Conservation (phyloP, 306 rosid genomes). For the Herpetospermum pedunculosum region DNA sequence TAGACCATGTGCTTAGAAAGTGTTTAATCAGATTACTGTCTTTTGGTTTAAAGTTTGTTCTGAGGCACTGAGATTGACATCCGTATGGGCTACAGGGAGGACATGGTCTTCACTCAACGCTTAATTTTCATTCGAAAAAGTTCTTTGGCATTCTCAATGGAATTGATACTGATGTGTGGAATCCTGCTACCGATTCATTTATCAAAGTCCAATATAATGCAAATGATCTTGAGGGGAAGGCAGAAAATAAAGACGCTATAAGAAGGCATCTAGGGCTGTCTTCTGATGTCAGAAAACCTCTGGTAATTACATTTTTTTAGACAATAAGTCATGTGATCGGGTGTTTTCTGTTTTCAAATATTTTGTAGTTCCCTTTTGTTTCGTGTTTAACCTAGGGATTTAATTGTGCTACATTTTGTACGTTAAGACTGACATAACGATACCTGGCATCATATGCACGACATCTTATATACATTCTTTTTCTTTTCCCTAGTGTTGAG, state of each 20-base stretch:
- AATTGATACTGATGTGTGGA: conserved; percentile 86
- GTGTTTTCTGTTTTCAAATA: conserved; percentile 1
- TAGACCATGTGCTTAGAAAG: neutral
- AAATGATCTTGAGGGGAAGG: conserved; percentile 73
- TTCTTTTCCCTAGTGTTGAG: neutral
- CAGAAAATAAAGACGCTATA: conserved; percentile 73
- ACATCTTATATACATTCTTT: neutral
- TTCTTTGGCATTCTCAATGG: conserved; percentile 88
- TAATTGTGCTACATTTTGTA: neutral
- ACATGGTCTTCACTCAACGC: conserved; percentile 75
- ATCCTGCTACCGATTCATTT: conserved; percentile 64
- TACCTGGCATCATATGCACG: neutral
- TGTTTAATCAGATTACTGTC: neutral
- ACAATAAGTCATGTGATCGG: conserved; percentile 1
- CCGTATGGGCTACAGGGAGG: conserved; percentile 48
- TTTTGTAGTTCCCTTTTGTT: neutral
- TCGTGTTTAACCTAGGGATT: neutral
- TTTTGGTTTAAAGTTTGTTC: neutral
- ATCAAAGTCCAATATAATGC: conserved; percentile 73
- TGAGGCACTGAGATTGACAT: neutral
- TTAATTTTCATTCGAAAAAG: conserved; percentile 66
- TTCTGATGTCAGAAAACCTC: conserved; percentile 54
- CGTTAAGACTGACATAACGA: neutral
- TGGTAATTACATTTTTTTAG: conserved; percentile 48
- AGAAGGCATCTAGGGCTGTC: conserved; percentile 68